Conservation (phyloP, 2,329 filamentous ascomycete genomes). For the Colletotrichum coccodes region DNA sequence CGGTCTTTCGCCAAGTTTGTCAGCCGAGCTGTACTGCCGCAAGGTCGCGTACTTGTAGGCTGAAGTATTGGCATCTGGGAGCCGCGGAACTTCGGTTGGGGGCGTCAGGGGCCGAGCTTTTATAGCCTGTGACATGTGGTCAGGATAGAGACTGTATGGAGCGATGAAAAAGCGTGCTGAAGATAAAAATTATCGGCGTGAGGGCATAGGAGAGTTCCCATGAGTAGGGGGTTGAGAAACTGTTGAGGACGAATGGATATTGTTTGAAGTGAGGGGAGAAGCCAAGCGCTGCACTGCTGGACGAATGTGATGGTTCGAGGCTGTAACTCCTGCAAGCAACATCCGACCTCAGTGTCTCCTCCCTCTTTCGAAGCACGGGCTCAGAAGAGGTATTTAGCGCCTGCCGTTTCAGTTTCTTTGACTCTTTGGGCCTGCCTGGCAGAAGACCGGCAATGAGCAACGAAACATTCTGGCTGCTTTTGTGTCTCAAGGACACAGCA, state of each 20-base stretch:
- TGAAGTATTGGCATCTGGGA: constrained; percentile 12
- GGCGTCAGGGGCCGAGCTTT: constrained; percentile 25
- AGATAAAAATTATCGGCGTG: not conserved
- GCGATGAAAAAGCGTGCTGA: not conserved
- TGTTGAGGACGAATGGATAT: not conserved
- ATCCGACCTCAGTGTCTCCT: not conserved
- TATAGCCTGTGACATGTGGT: constrained; percentile 11
- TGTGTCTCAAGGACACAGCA: not conserved
- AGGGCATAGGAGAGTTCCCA: not conserved
- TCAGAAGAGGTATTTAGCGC: not conserved
- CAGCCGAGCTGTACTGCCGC: constrained; percentile 24
- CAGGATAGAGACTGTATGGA: not conserved
- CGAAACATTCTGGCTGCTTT: not conserved
- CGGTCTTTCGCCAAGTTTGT: not conserved
- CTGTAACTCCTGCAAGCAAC: not conserved
- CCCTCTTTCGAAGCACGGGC: not conserved
- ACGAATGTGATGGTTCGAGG: not conserved
- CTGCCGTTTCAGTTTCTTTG: not conserved
- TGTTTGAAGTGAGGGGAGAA: not conserved
- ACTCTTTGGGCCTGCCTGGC: no score
- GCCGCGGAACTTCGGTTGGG: constrained; percentile 18
- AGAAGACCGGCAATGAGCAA: no score
- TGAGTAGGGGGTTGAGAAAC: not conserved
- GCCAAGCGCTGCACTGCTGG: not conserved
- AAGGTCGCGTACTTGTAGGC: constrained; percentile 5